Percentiles rank a stretch among this genome's conserved stretches.
Conservation (phyloP, 176 grass and related monocot genomes). For the Hyparrhenia diplandra region DNA sequence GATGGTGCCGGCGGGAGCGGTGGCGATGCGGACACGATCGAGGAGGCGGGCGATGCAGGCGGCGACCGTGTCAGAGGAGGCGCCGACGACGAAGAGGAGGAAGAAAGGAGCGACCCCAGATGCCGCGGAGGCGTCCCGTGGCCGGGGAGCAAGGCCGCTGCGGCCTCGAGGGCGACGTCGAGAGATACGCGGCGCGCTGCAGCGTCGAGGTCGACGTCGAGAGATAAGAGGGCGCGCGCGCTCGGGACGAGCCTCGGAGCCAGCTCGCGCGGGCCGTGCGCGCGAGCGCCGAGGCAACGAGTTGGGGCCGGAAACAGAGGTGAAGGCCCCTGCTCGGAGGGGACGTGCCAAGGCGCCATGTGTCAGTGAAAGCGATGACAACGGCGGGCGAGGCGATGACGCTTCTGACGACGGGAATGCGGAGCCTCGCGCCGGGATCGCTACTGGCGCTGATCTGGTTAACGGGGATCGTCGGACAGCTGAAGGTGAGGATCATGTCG, state of each 20-base stretch:
- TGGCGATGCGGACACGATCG: constrained; percentile 52
- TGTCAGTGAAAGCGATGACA: background rate
- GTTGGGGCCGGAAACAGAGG: background rate
- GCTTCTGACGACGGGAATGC: background rate
- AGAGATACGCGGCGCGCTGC: background rate
- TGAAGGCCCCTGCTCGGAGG: background rate
- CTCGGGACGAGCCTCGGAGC: background rate
- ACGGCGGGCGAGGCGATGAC: background rate
- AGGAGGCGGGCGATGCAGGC: constrained; percentile 21
- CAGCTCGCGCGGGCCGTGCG: background rate
- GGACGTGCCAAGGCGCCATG: constrained; percentile 16
- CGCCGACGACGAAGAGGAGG: constrained; percentile 25
- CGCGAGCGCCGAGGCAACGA: background rate
- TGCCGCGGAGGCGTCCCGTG: background rate
- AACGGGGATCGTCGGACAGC: background rate
- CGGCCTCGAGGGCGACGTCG: background rate
- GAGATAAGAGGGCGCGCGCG: background rate
- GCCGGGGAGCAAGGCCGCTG: background rate
- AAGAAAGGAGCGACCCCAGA: background rate
- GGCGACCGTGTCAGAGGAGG: background rate
- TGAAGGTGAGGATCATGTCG: background rate
- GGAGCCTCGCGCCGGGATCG: background rate
- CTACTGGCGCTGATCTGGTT: background rate
- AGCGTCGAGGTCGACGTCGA: background rate
- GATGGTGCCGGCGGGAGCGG: constrained; percentile 3